These are phyloP conservation scores for Blastomyces silverae DNA, from an alignment of 2,329 filamentous ascomycete genomes.

Conservation along the genomic window DNA sequence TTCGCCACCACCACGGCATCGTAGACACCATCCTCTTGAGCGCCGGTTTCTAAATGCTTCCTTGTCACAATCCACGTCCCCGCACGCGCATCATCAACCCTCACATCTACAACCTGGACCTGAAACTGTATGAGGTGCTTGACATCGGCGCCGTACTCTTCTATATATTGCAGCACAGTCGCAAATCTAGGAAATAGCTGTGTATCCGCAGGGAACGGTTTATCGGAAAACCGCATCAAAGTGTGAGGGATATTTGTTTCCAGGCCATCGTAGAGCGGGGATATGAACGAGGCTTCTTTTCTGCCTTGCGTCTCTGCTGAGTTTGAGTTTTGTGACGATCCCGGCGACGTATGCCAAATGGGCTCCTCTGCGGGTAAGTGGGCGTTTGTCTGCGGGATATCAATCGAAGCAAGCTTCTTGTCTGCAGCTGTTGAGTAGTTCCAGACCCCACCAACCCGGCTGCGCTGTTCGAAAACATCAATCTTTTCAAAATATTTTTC, in stretches of 20 bases:
- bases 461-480: conserved; percentile 74
- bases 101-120: conserved; percentile 60
- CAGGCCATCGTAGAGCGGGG: conserved; percentile 72
- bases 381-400: conserved; percentile 63
- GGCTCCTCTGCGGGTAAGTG: conserved; percentile 59
- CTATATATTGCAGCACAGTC: conserved; percentile 65
- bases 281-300: conserved; percentile 59
- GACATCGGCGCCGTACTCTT: conserved; percentile 63
- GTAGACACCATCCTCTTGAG: conserved; percentile 47
- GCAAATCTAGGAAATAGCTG: conserved; percentile 69
- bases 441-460: conserved; percentile 75
- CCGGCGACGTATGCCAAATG: conserved; percentile 40
- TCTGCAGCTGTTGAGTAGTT: conserved; percentile 57
- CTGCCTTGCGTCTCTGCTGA: conserved; percentile 12
- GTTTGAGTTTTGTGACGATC: conserved; percentile 12
- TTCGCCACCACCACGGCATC: conserved; percentile 70
- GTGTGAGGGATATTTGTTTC: conserved; percentile 80
- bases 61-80: conserved; percentile 57
- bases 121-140: conserved; percentile 61
- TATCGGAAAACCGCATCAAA: conserved; percentile 73
- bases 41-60: conserved; percentile 44
- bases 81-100: conserved; percentile 31
- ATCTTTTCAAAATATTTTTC: conserved; percentile 65
- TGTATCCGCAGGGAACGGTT: conserved; percentile 55
- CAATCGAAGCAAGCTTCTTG: conserved; percentile 38